Evolutionary conservation across 768 basidiomycete genomes (phyloP), one percentile per base, ranked within the genome.

Genomic region (Termitomyces heimii): DNA sequence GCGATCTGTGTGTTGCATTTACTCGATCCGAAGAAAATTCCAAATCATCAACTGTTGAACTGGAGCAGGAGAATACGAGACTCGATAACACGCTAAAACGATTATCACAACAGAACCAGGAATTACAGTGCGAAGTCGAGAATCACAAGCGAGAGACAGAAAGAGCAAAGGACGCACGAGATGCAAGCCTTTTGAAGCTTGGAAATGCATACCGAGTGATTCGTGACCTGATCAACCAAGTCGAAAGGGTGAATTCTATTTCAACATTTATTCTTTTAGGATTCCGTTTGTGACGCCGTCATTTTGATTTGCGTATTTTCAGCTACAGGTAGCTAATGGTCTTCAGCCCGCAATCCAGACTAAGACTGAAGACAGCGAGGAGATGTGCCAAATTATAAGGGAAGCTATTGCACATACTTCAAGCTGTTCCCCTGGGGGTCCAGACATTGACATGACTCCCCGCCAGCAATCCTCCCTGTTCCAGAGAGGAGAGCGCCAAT

Each of bases 171-270:
- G 60, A 63, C 31, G 73, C 72, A 35, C 67, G 74, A 42, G 68
- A 72, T 24, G 70, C 65, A 2, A 66, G 68, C 4, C 64, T 71
- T 43, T 64, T 55, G 28, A 75, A 70, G 55, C 58, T 76, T 64
- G 72, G 48, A 56, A 70, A 75, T 48, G 67, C 77, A 29, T 67
- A 71, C 20, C 75, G 70, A 58, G 72, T 80, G 14, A 68, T 82
- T 54, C 63, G 68, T 39, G 73, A 76, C 57, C 65, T 82, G 29
- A 51, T 81, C 16, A 68, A 74, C 29, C 76, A 79, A 56, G 69
- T 71, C 45, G 73, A 75, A 66, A 69, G 75, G 63, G 64, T 60
- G 43, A 54, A 48, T 57, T 35, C 45, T 18, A 32, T 52, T 31
- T 56, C 49, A 20, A 37, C 34, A 28, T 28, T 6, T 37, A 26